These are phyloP conservation scores for Lippia alba DNA, from an alignment of 305 asterid genomes.

Conservation along the genomic window DNA sequence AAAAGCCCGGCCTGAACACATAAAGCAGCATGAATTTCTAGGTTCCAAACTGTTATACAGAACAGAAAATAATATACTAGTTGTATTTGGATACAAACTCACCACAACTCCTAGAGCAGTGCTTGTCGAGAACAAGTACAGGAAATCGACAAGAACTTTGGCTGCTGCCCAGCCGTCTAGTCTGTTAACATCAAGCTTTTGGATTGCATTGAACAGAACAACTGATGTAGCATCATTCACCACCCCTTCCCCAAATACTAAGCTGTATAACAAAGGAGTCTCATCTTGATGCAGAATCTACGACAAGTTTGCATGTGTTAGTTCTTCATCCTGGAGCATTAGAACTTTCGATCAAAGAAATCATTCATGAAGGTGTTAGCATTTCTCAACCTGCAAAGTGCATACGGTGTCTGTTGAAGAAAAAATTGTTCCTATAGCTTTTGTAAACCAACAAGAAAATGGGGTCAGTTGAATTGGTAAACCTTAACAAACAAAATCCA, in stretches of 20 bases:
- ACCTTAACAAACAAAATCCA: background rate
- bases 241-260: slow-evolving; percentile 97
- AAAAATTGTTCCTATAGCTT: slow-evolving; percentile 87
- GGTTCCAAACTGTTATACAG: background rate
- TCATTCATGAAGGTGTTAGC: slow-evolving; percentile 2
- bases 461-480: slow-evolving; percentile 21
- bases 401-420: slow-evolving; percentile 97
- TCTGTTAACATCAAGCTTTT: slow-evolving; percentile 72
- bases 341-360: slow-evolving; percentile 21
- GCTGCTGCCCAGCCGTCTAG: slow-evolving; percentile 72
- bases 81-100: slow-evolving; percentile 39
- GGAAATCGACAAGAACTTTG: slow-evolving; percentile 60
- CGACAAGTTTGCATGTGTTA: slow-evolving; percentile 15
- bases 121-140: slow-evolving; percentile 89
- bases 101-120: slow-evolving; percentile 86
- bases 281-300: slow-evolving; percentile 95
- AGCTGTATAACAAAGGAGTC: slow-evolving; percentile 90
- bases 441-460: slow-evolving; percentile 12
- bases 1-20: slow-evolving; percentile 82
- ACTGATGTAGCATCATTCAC: slow-evolving; percentile 98
- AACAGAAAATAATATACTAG: background rate
- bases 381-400: slow-evolving; percentile 77
- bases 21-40: background rate
- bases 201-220: slow-evolving; percentile 90
- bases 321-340: slow-evolving; percentile 10